These are phyloP conservation scores for Populus hybrid DNA, from an alignment of 441 rosid genomes.

Conservation along the genomic window DNA sequence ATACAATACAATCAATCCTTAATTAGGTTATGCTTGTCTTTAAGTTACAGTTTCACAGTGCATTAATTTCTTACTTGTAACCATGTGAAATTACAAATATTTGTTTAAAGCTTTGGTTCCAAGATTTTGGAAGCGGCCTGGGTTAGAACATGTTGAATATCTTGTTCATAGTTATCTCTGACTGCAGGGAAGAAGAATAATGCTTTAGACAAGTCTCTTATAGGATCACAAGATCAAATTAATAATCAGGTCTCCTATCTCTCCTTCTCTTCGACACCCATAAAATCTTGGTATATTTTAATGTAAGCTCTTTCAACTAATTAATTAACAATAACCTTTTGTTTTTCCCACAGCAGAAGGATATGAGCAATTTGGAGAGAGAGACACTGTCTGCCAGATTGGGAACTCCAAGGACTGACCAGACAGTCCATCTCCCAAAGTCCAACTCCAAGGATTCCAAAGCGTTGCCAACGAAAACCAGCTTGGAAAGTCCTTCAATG, in stretches of 20 bases:
- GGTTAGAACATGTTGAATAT: neutral
- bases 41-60: neutral
- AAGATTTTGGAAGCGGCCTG: slow-evolving; percentile 8
- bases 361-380: slow-evolving; percentile 19
- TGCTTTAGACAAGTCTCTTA: slow-evolving; percentile 17
- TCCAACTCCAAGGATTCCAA: slow-evolving; percentile 17
- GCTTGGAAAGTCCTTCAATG: slow-evolving; percentile 21
- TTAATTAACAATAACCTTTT: neutral
- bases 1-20: slow-evolving; percentile 8
- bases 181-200: slow-evolving; percentile 30
- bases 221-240: slow-evolving; percentile 19
- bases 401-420: slow-evolving; percentile 23
- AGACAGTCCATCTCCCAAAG: slow-evolving; percentile 10
- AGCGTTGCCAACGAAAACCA: slow-evolving; percentile 16
- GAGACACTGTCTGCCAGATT: slow-evolving; percentile 17
- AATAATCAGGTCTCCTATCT: slow-evolving; percentile 34
- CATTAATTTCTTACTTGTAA: neutral
- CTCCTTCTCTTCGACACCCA: neutral
- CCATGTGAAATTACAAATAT: neutral
- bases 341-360: slow-evolving; percentile 14
- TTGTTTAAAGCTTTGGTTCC: neutral
- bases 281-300: neutral
- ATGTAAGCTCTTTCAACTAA: neutral
- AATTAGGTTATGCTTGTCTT: neutral
- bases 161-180: neutral